Conservation (phyloP, 441 rosid species). For the Arabidopsis lyrata region DNA sequence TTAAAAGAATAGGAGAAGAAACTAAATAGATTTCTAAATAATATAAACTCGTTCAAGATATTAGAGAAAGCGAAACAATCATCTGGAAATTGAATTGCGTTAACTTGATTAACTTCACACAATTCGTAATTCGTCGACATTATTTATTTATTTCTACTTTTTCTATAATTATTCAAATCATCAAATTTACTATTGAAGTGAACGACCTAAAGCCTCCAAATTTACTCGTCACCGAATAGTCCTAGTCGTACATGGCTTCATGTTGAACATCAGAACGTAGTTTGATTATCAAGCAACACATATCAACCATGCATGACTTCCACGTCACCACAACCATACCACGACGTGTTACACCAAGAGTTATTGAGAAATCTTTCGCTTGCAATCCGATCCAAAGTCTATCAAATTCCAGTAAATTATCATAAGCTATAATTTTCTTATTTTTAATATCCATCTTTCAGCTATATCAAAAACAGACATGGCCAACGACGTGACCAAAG, state of each 20-base stretch:
- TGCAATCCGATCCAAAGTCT: not conserved
- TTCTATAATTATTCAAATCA: no score
- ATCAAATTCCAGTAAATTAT: not conserved
- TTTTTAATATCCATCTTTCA: not conserved
- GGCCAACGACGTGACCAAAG: constrained; percentile 40
- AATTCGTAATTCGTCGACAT: no score
- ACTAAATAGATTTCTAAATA: no score
- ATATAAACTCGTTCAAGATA: no score
- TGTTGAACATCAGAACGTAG: not conserved
- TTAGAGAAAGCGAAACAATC: no score
- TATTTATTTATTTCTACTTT: no score
- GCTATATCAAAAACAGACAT: constrained; percentile 14
- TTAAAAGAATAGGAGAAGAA: no score
- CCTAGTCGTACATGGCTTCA: not conserved
- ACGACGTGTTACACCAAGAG: constrained; percentile 40
- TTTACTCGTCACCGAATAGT: not conserved
- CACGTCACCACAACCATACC: constrained; percentile 47
- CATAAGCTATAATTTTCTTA: not conserved
- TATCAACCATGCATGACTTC: constrained; percentile 43
- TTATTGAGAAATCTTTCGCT: not conserved
- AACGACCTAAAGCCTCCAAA: not conserved
- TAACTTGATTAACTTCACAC: no score
- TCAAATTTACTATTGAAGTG: constrained; percentile 1
- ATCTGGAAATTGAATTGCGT: no score
- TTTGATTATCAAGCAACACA: constrained; percentile 26